Evolutionary conservation across 148 eudicot genomes (phyloP).

Genomic region (Amaranthus palmeri): DNA sequence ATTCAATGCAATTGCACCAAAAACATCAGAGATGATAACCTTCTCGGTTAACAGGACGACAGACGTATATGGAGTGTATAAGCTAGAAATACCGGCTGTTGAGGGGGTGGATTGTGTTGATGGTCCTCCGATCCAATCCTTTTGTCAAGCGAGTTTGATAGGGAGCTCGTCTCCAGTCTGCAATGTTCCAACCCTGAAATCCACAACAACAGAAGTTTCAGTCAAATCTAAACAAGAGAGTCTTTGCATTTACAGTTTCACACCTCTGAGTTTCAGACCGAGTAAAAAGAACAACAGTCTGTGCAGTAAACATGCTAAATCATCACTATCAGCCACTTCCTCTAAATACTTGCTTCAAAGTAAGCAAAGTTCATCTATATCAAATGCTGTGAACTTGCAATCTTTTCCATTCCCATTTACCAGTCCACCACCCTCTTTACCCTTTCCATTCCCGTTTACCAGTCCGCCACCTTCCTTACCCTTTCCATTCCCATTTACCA

Average conservation of each 20-base stretch:
- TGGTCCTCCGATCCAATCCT: conserved; percentile 53
- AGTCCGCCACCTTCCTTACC: conserved; percentile 22
- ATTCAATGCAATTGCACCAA: conserved; percentile 47
- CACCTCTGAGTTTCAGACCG: conserved; percentile 60
- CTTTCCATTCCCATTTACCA: conserved; percentile 17
- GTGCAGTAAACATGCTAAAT: conserved; percentile 32
- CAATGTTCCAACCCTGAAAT: conserved; percentile 33
- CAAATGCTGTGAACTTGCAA: conserved; percentile 10
- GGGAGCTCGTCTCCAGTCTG: conserved; percentile 43
- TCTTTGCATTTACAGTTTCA: conserved; percentile 51
- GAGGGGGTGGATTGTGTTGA: conserved; percentile 63
- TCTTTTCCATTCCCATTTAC: conserved; percentile 19
- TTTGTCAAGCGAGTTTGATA: conserved; percentile 56
- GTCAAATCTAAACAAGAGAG: conserved; percentile 52
- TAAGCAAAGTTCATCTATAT: conserved; percentile 15
- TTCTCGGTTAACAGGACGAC: conserved; percentile 67
- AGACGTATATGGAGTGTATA: conserved; percentile 52
- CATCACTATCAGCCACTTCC: conserved; percentile 24
- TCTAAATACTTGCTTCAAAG: conserved; percentile 40
- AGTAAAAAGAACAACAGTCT: conserved; percentile 38
- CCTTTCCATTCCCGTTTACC: conserved; percentile 21
- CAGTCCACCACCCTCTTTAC: conserved; percentile 22
- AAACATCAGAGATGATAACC: conserved; percentile 48
- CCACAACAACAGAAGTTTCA: conserved; percentile 42
- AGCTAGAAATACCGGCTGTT: conserved; percentile 55